Evolutionary conservation across 495 filamentous ascomycete species (phyloP).

Genomic region (Lichenothelia convexa): DNA sequence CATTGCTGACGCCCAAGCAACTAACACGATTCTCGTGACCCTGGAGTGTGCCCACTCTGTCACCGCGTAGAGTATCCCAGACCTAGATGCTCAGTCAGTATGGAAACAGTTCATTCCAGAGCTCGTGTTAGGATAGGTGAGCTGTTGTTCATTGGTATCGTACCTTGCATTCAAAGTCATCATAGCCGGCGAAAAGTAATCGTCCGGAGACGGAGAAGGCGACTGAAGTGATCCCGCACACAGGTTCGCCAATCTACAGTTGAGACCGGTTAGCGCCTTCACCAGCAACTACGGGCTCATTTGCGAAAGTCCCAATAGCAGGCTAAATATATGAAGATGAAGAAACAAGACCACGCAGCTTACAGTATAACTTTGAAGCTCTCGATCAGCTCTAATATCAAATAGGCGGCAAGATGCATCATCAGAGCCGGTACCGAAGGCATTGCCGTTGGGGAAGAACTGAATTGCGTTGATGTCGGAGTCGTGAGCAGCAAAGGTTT

Average conservation of each 20-base stretch:
- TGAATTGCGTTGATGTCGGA: conserved; percentile 99
- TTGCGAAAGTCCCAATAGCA: too few relatives aligned
- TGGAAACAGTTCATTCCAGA: background rate
- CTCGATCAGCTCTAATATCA: conserved; percentile 90
- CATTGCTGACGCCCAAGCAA: conserved; percentile 95
- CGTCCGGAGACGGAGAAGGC: conserved; percentile 94
- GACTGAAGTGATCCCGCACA: conserved; percentile 95
- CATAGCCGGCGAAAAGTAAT: conserved; percentile 91
- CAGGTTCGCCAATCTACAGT: conserved; percentile 76
- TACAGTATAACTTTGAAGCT: conserved; percentile 93
- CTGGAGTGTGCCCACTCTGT: conserved; percentile 88
- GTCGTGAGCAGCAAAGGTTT: conserved; percentile 96
- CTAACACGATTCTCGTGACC: conserved; percentile 98
- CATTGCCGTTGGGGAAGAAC: conserved; percentile 97
- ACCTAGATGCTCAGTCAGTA: conserved; percentile 39
- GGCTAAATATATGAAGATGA: background rate
- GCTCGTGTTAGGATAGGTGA: background rate
- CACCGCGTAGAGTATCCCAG: conserved; percentile 91
- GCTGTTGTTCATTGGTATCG: background rate
- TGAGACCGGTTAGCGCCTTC: too few relatives aligned
- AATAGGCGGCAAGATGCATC: conserved; percentile 96
- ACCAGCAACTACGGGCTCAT: too few relatives aligned
- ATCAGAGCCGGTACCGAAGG: conserved; percentile 94
- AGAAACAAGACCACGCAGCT: too few relatives aligned
- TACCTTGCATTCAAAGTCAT: conserved; percentile 99